phyloP scores from a whole-genome alignment of 108 stramenopile species.

The Ochromonas danica region DNA sequence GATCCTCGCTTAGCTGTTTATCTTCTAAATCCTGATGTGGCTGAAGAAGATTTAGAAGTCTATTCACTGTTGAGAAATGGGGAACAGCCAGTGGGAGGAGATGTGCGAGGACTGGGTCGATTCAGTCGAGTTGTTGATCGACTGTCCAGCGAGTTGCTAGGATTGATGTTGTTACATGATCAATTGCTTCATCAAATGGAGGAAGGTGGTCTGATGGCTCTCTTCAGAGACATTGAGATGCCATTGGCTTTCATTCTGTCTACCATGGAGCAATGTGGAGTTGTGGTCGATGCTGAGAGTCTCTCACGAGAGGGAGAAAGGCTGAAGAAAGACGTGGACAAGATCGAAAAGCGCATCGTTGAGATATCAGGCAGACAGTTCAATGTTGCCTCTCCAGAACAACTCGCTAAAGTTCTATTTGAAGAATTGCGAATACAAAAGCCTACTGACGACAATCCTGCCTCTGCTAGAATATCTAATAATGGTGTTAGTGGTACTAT shows the following conservation, averaged over 20 bases:
- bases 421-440: slow-evolving; percentile 49
- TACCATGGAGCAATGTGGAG: slow-evolving; percentile 1
- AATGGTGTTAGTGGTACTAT: no score
- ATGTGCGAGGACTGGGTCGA: no score
- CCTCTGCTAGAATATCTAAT: no score
- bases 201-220: background rate
- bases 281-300: background rate
- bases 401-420: slow-evolving; percentile 57
- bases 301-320: slow-evolving; percentile 23
- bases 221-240: slow-evolving; percentile 6
- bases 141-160: background rate
- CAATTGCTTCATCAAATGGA: background rate
- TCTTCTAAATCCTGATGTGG: background rate
- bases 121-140: background rate
- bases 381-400: slow-evolving; percentile 54
- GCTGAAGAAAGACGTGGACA: slow-evolving; percentile 41
- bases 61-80: background rate
- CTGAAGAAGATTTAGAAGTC: background rate
- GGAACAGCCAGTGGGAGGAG: no score
- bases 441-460: no score
- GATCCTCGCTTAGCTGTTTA: background rate
- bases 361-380: slow-evolving; percentile 48
- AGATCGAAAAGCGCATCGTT: slow-evolving; percentile 41
- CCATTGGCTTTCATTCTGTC: background rate
- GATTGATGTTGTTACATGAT: background rate